Percentiles rank a stretch among this genome's conserved stretches.
Conservation (phyloP, 2,329 filamentous ascomycete species). For the Fusarium miscanthi region DNA sequence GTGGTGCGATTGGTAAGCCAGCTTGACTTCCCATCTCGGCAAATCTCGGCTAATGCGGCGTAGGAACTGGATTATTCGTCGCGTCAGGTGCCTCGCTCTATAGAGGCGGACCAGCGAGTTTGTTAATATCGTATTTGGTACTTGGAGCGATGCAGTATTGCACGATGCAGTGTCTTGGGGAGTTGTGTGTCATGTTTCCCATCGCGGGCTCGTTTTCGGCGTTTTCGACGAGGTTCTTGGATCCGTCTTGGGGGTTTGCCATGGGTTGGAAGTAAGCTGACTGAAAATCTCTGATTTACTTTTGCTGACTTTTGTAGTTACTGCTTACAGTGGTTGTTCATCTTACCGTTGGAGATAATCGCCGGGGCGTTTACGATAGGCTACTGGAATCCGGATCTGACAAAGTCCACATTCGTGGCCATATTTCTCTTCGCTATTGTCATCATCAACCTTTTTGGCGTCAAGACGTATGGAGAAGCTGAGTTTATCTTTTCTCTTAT, state of each 20-base stretch:
- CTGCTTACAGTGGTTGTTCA: slow-evolving; percentile 86
- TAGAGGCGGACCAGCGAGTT: slow-evolving; percentile 80
- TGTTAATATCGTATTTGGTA: slow-evolving; percentile 79
- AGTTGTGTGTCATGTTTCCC: slow-evolving; percentile 90
- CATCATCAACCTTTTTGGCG: slow-evolving; percentile 85
- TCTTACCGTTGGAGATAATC: slow-evolving; percentile 86
- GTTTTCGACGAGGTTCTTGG: slow-evolving; percentile 92
- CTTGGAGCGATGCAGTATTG: slow-evolving; percentile 91
- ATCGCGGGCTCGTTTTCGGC: slow-evolving; percentile 92
- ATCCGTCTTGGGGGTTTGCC: slow-evolving; percentile 93
- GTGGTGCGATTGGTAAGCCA: slow-evolving; percentile 80
- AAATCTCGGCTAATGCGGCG: neutral
- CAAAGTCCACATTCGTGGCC: slow-evolving; percentile 81
- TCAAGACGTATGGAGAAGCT: slow-evolving; percentile 88
- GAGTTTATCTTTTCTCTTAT: slow-evolving; percentile 89
- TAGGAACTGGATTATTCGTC: slow-evolving; percentile 86
- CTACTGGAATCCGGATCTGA: slow-evolving; percentile 77
- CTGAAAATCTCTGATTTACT: fast-evolving
- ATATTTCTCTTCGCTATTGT: slow-evolving; percentile 83
- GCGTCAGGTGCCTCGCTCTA: slow-evolving; percentile 79
- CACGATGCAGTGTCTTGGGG: slow-evolving; percentile 90
- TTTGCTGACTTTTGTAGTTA: slow-evolving; percentile 64
- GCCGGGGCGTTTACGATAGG: slow-evolving; percentile 85
- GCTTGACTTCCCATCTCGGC: neutral
- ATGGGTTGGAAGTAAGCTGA: slow-evolving; percentile 88